phyloP scores from a whole-genome alignment of 208 protist species.

The Leishmania arabica region DNA sequence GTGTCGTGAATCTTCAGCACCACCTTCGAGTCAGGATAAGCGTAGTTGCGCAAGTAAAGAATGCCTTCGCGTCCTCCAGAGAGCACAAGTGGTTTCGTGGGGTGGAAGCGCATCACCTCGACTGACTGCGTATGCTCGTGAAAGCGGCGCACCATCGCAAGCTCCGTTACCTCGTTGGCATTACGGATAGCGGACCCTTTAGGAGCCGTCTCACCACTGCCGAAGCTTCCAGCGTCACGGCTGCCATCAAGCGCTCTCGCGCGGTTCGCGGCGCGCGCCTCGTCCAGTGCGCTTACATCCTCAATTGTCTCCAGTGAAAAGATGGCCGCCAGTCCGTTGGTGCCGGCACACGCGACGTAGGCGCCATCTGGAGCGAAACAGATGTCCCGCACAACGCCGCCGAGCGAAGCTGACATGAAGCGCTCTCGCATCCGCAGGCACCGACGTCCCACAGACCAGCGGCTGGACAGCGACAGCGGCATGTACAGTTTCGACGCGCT shows the following conservation, averaged over 20 bases:
- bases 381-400: constrained; percentile 65
- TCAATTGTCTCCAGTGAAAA: constrained; percentile 77
- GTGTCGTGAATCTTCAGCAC: constrained; percentile 72
- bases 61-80: constrained; percentile 71
- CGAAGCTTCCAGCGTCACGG: constrained; percentile 13
- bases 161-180: constrained; percentile 83
- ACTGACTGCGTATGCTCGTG: constrained; percentile 75
- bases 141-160: constrained; percentile 70
- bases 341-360: constrained; percentile 63
- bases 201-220: constrained; percentile 14
- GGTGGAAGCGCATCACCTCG: constrained; percentile 83
- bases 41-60: constrained; percentile 75
- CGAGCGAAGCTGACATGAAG: constrained; percentile 72
- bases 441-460: constrained; percentile 51
- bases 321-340: constrained; percentile 67
- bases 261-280: constrained; percentile 64
- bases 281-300: constrained; percentile 63
- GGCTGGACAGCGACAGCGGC: constrained; percentile 56
- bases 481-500: constrained; percentile 77
- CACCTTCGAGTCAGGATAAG: constrained; percentile 50
- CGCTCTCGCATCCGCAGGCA: constrained; percentile 65
- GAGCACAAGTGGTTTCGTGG: constrained; percentile 53
- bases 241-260: constrained; percentile 43
- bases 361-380: constrained; percentile 74
- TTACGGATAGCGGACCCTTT: constrained; percentile 40